Conservation (phyloP, 2,329 filamentous ascomycete genomes). For the Aspergillus ustus region DNA sequence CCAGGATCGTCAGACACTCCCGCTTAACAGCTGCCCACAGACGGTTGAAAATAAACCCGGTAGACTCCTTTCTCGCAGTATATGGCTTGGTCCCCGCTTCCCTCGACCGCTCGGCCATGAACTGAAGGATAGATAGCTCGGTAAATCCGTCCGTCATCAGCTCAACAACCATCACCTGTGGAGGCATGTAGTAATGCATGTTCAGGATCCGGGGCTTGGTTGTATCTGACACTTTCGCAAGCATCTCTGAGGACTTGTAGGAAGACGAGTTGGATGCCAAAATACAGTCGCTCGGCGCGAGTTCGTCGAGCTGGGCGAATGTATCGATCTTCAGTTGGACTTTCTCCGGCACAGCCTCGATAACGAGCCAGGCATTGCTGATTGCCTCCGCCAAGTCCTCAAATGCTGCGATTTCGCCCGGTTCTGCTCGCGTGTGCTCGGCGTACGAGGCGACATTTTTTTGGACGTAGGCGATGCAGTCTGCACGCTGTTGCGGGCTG, state of each 20-base stretch:
- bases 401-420: neutral
- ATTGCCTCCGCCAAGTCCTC: neutral
- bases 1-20: neutral
- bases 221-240: neutral
- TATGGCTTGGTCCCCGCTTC: neutral
- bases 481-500: slow-evolving; percentile 36
- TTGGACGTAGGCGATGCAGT: slow-evolving; percentile 39
- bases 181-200: slow-evolving; percentile 59
- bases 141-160: slow-evolving; percentile 54
- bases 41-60: neutral
- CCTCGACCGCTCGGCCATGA: neutral
- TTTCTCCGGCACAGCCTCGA: neutral
- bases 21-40: neutral
- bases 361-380: neutral
- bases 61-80: neutral
- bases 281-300: neutral
- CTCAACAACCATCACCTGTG: slow-evolving; percentile 52
- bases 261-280: neutral
- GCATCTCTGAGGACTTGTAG: neutral
- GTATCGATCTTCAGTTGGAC: neutral
- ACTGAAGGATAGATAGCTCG: neutral
- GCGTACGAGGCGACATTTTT: slow-evolving; percentile 40
- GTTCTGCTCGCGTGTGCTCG: slow-evolving; percentile 16
- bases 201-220: slow-evolving; percentile 52
- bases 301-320: neutral